Evolutionary conservation across 495 filamentous ascomycete genomes (phyloP).

Genomic region (Parathielavia hyrcaniae): DNA sequence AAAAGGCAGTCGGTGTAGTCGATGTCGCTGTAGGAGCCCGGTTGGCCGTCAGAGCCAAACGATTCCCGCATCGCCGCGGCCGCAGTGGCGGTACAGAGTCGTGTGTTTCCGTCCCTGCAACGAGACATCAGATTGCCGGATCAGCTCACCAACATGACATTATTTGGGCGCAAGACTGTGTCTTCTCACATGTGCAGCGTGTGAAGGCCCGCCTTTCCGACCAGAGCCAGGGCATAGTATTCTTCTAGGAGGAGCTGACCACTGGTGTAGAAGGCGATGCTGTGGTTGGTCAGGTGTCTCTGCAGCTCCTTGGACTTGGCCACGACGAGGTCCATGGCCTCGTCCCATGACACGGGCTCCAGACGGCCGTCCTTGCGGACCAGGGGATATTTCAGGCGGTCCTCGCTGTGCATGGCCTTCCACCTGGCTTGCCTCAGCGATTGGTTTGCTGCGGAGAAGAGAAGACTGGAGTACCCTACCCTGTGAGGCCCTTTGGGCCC

Average conservation of each 20-base stretch:
- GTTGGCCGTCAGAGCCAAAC: conserved; percentile 1
- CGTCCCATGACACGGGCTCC: not conserved
- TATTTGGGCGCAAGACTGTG: not conserved
- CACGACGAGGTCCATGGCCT: not conserved
- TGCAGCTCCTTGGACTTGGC: conserved; percentile 8
- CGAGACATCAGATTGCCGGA: no score
- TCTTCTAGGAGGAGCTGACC: conserved; percentile 3
- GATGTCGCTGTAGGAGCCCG: not conserved
- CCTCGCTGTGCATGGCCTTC: conserved; percentile 4
- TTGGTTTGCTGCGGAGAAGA: not conserved
- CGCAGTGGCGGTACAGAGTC: not conserved
- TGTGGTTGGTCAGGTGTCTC: conserved; percentile 4
- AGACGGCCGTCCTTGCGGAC: conserved; percentile 2
- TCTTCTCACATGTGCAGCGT: not conserved
- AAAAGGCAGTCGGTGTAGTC: conserved; percentile 6
- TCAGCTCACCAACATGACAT: not conserved
- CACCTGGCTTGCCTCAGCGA: not conserved
- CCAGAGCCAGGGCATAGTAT: conserved; percentile 5
- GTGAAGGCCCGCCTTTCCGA: conserved; percentile 1
- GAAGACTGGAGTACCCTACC: not conserved
- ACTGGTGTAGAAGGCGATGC: conserved; percentile 8
- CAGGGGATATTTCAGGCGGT: not conserved
- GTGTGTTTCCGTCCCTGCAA: conserved; percentile 2
- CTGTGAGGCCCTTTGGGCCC: not conserved
- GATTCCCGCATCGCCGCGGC: conserved; percentile 4